Evolutionary conservation across 192 early-diverging fungal species (phyloP).

Genomic region (Cladochytrium replicatum): DNA sequence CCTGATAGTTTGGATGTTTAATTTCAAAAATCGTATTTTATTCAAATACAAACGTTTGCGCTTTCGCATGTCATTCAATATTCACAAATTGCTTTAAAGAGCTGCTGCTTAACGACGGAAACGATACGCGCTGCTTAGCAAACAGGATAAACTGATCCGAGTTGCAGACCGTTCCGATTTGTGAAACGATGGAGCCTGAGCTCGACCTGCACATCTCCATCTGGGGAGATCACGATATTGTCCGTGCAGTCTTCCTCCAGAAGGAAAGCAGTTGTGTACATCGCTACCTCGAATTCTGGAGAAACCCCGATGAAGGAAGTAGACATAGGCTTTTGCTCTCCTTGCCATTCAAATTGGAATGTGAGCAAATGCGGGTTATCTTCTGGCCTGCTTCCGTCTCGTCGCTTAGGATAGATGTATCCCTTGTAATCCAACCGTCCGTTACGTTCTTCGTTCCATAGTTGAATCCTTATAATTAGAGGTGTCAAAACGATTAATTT

Average conservation of each 20-base stretch:
- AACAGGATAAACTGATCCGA: conserved; percentile 18
- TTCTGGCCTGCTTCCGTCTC: not conserved
- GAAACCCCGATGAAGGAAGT: conserved; percentile 26
- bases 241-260: conserved; percentile 11
- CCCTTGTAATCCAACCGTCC: conserved; percentile 25
- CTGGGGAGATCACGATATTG: conserved; percentile 9
- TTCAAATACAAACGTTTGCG: no score
- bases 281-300: conserved; percentile 29
- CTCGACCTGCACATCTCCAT: conserved; percentile 12
- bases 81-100: no score
- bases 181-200: conserved; percentile 14
- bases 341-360: conserved; percentile 27
- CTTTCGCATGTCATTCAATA: no score
- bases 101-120: no score
- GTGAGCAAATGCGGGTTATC: conserved; percentile 14
- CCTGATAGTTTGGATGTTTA: no score
- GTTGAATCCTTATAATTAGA: no score
- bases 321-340: conserved; percentile 24
- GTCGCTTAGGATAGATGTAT: conserved; percentile 14
- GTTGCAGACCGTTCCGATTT: conserved; percentile 2
- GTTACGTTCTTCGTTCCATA: conserved; percentile 16
- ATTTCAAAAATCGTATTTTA: no score
- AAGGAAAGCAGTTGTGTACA: conserved; percentile 27
- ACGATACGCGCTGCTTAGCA: no score
- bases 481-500: no score